phyloP scores from a whole-genome alignment of 371 early-diverging fungal species.

The Blakeslea trispora region DNA sequence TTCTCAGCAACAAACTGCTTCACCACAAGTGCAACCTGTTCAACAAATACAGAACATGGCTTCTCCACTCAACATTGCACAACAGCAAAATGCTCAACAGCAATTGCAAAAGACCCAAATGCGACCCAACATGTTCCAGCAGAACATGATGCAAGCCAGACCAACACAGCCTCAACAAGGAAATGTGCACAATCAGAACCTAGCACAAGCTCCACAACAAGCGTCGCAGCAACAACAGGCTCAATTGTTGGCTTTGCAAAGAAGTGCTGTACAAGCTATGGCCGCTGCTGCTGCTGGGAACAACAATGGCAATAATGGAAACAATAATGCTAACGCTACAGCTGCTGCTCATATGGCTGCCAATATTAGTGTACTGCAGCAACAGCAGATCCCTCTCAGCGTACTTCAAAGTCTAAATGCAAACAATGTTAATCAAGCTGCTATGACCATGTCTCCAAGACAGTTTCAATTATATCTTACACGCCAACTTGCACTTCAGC shows the following conservation, averaged over 20 bases:
- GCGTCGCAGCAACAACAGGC: slow-evolving; percentile 18
- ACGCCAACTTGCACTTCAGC: slow-evolving; percentile 29
- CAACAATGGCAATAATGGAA: slow-evolving; percentile 9
- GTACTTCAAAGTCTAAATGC: slow-evolving; percentile 31
- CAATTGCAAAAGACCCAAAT: slow-evolving; percentile 29
- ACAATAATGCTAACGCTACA: slow-evolving; percentile 3
- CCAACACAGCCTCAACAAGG: slow-evolving; percentile 20
- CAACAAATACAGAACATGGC: slow-evolving; percentile 22
- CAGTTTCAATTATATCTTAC: slow-evolving; percentile 38
- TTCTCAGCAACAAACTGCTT: slow-evolving; percentile 12
- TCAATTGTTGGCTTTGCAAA: slow-evolving; percentile 32
- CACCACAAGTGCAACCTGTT: slow-evolving; percentile 18
- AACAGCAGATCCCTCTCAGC: slow-evolving; percentile 29
- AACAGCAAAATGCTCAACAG: slow-evolving; percentile 12
- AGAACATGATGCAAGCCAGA: slow-evolving; percentile 30
- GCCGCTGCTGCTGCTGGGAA: slow-evolving; percentile 27
- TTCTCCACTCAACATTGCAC: slow-evolving; percentile 26
- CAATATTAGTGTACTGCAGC: slow-evolving; percentile 1
- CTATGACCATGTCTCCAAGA: slow-evolving; percentile 27
- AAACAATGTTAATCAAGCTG: slow-evolving; percentile 20
- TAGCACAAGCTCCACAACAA: slow-evolving; percentile 20
- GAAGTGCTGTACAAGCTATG: slow-evolving; percentile 33
- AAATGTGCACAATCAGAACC: slow-evolving; percentile 17
- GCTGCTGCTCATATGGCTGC: slow-evolving; percentile 15
- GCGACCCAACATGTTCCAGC: slow-evolving; percentile 36